Base-by-base conservation (phyloP, 257 asterid species). In the Marsdenia floribunda region DNA sequence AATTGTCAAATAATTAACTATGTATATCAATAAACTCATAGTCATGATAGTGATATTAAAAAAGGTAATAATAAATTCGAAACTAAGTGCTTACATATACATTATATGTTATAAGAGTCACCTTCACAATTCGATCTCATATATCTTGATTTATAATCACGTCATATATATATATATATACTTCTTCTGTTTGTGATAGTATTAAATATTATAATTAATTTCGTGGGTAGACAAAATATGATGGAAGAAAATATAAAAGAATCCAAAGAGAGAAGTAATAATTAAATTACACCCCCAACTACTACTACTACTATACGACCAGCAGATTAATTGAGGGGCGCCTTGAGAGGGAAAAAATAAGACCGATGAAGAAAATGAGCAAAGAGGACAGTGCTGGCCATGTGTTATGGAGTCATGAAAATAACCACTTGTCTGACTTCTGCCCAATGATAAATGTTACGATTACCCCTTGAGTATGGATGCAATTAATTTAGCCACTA, bases 361-460 rank as follows among this genome's bases (percentile, higher is more conserved):
- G 57, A 52, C 57, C 4, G 21, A 52, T 3, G 57, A 52, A 6
- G 24, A 60, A 14, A 38, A 3, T 11, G 66, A 53, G 38, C 10
- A 10, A 9, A 9, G 21, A 18, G n/a, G 29, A 11, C 29, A 10
- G 19, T 3, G 33, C 52, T 29, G 50, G 53, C 73, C 77, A 33
- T 63, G 40, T 55, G 38, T 21, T 38, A 1, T 55, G 11, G 11
- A 21, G 61, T 55, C 9, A 14, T 21, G 72, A 68, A 37, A 16
- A 55, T 38, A 54, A 9, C 68, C 60, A 72, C 68, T 55, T 72
- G 75, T 24, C 75, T 72, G 67, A 54, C 67, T 9, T 55, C 38
- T 35, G 54, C 49, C 9, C 12, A 55, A 54, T 35, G 54, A 38
- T 55, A 38, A 13, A 33, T 53, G 2, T 33, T 54, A 15, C 18